Percentiles rank a stretch among this genome's conserved stretches.
Conservation (phyloP, 495 filamentous ascomycete genomes). For the Aspergillus mulundensis region DNA sequence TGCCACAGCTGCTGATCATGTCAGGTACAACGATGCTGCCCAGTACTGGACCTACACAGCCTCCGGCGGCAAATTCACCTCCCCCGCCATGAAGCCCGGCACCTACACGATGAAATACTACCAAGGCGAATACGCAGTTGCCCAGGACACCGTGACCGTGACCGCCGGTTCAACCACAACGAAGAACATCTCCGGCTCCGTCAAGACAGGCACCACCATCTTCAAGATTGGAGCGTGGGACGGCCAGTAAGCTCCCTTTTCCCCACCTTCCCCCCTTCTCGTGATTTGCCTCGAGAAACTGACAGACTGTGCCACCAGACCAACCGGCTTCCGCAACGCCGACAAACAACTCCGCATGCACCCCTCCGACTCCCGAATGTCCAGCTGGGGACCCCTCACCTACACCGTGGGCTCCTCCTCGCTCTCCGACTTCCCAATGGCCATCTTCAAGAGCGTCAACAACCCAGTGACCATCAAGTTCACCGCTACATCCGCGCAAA, state of each 20-base stretch:
- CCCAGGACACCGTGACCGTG: slow-evolving; percentile 49
- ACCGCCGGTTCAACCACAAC: slow-evolving; percentile 49
- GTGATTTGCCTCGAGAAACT: too few species aligned
- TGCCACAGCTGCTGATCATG: too few species aligned
- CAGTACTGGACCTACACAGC: slow-evolving; percentile 61
- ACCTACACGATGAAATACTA: slow-evolving; percentile 66
- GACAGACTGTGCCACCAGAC: too few species aligned
- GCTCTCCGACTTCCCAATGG: slow-evolving; percentile 59
- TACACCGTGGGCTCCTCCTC: slow-evolving; percentile 55
- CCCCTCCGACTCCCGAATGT: slow-evolving; percentile 60
- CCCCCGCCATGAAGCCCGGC: slow-evolving; percentile 63
- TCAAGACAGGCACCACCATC: slow-evolving; percentile 44
- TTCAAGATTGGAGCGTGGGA: slow-evolving; percentile 64
- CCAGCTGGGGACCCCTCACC: slow-evolving; percentile 52
- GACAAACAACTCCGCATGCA: slow-evolving; percentile 65
- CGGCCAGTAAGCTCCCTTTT: slow-evolving; percentile 32
- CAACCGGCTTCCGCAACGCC: slow-evolving; percentile 62
- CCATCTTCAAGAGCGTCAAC: slow-evolving; percentile 58
- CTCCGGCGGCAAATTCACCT: slow-evolving; percentile 53
- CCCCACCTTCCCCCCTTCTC: too few species aligned
- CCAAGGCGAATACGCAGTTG: slow-evolving; percentile 58
- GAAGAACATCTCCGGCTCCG: slow-evolving; percentile 49
- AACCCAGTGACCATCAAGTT: slow-evolving; percentile 60
- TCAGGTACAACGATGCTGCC: slow-evolving; percentile 50
- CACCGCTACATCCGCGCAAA: slow-evolving; percentile 47